Percentiles rank a stretch among this genome's conserved stretches.
Conservation (phyloP, 148 eudicot genomes). For the Rhododendron simsii region DNA sequence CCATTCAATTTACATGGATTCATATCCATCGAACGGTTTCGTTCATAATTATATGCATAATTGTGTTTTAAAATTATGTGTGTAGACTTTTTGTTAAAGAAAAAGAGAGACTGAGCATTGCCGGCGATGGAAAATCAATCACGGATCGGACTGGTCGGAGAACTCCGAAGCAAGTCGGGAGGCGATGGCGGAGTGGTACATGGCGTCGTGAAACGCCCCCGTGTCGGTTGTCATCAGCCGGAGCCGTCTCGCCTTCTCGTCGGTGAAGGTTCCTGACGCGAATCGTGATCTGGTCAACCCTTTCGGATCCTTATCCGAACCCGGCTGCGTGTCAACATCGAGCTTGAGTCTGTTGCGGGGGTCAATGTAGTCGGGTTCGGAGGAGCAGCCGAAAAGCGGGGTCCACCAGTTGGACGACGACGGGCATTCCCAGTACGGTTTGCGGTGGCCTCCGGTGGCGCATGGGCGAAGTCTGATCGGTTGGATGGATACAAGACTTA, state of each 20-base stretch:
- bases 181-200: conserved; percentile 53
- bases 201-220: conserved; percentile 30
- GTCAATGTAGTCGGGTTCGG: no score
- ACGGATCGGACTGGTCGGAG: conserved; percentile 9
- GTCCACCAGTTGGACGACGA: not conserved
- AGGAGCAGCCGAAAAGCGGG: no score
- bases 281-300: conserved; percentile 8
- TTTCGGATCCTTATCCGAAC: not conserved
- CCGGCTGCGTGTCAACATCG: not conserved
- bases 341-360: not conserved
- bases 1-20: no score
- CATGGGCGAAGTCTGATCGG: not conserved
- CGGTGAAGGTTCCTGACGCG: conserved; percentile 30
- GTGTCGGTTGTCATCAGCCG: conserved; percentile 35
- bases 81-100: not conserved
- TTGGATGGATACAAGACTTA: conserved; percentile 1
- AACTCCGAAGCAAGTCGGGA: conserved; percentile 44
- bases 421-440: not conserved
- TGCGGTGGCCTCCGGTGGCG: conserved; percentile 13
- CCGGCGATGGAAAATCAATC: not conserved
- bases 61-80: no score
- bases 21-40: no score
- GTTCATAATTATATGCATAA: no score
- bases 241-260: conserved; percentile 41
- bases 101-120: no score